Percentiles rank a stretch among this genome's conserved stretches.
These are phyloP conservation scores for Bromus sterilis DNA, from an alignment of 176 grass and related monocot genomes.

Conservation along the genomic window DNA sequence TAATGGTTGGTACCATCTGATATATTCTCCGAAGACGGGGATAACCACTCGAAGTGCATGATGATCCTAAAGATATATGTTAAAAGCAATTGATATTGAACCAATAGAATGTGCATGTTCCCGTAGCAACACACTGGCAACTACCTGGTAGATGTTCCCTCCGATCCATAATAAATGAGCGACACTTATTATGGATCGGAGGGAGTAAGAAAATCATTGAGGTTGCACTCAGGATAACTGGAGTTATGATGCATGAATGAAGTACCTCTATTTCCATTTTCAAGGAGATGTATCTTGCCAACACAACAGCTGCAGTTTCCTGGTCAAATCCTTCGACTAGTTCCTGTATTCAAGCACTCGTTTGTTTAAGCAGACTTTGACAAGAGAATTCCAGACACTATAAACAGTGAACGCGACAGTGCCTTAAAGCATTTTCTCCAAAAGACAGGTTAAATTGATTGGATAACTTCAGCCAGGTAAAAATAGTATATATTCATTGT, in stretches of 20 bases:
- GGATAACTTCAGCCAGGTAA: not conserved
- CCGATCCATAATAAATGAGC: too few species aligned
- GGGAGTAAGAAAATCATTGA: not conserved
- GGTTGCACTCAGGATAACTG: not conserved
- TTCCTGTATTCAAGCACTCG: slow-evolving; percentile 41
- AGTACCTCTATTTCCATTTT: slow-evolving; percentile 99
- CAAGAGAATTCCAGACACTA: not conserved
- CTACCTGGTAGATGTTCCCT: too few species aligned
- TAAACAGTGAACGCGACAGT: not conserved
- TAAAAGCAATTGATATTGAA: too few species aligned
- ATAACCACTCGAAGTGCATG: too few species aligned
- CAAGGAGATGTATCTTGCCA: slow-evolving; percentile 96
- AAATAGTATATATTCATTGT: not conserved
- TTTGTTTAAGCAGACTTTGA: not conserved
- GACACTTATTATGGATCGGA: too few species aligned
- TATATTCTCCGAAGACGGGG: too few species aligned
- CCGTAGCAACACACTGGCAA: too few species aligned
- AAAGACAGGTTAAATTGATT: not conserved
- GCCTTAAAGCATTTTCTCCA: not conserved
- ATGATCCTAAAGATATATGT: too few species aligned
- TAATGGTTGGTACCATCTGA: too few species aligned
- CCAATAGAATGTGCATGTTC: too few species aligned
- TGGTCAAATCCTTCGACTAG: slow-evolving; percentile 97
- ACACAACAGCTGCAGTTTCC: slow-evolving; percentile 89
- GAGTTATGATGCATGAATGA: not conserved